Evolutionary conservation across 352 stramenopile species (phyloP), one percentile per base, ranked within the genome.

Genomic region (Pythium volutum): DNA sequence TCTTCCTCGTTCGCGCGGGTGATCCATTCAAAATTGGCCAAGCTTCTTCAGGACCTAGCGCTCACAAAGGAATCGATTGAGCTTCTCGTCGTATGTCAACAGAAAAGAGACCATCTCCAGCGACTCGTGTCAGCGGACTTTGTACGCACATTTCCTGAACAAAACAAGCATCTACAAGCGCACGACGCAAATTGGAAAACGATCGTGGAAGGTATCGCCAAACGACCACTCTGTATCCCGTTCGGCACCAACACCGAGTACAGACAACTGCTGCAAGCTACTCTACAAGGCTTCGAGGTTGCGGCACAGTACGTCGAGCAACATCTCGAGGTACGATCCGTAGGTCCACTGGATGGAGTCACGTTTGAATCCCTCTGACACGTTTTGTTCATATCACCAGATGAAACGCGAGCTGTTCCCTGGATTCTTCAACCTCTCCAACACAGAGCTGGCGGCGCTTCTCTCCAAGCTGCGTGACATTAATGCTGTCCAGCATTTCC

Each of bases 31-130:
- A 58, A 70, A 2, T 61, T 89, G n/a, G 62, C 68, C 0, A 77
- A 76, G n/a, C 59, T 87, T 38, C 53, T 89, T 0, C 54, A 64
- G 3, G 77, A 89, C 22, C 52, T 92, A 1, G 25, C 71, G 0
- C 57, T 73, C 4, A 76, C 80, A 0, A 88, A 85, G 27, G 72
- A 83, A 20, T 74, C 75, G 0, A 60, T 88, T 14, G 75, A 86
- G 26, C 45, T 89, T 2, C 66, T 92, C 3, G 63, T 81, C 15
- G 54, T 78, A 1, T 89, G 77, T 39, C 78, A 91, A 18, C 69
- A 77, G 14, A 82, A 89, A 56, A 88, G 83, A 79, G 77, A 89
- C 25, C 72, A 86, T 46, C 77, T 85, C 0, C 81, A 92, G 54
- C 72, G 67, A 5, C 59, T 92, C 9, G 49, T 85, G 6, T 88